phyloP scores from a whole-genome alignment of 1,139 yeast species.

The Saccharomyces hybrid region DNA sequence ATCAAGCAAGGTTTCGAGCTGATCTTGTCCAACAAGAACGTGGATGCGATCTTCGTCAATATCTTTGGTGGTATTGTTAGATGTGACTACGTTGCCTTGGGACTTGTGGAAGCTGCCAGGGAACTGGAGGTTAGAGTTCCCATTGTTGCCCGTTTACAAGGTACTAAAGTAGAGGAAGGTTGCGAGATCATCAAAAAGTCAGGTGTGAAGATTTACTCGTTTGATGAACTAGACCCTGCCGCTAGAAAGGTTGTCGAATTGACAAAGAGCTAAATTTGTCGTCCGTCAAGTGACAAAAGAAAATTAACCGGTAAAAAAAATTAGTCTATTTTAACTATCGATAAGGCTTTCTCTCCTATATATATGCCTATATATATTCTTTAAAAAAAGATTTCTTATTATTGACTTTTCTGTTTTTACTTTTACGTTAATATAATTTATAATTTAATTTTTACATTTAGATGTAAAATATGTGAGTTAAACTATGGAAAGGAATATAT shows the following conservation, averaged over 20 bases:
- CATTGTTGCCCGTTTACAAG: slow-evolving; percentile 96
- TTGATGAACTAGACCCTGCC: slow-evolving; percentile 92
- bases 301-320: neutral
- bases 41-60: slow-evolving; percentile 94
- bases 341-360: neutral
- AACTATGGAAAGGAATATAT: neutral
- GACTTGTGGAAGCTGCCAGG: slow-evolving; percentile 89
- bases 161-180: slow-evolving; percentile 90
- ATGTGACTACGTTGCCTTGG: slow-evolving; percentile 97
- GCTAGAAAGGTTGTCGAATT: slow-evolving; percentile 90
- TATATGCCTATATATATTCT: neutral
- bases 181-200: slow-evolving; percentile 79
- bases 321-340: neutral
- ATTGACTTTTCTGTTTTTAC: neutral
- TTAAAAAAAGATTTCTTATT: neutral
- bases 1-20: slow-evolving; percentile 95
- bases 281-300: neutral
- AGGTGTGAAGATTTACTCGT: slow-evolving; percentile 87
- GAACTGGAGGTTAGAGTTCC: slow-evolving; percentile 86
- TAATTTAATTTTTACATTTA: no score
- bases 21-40: slow-evolving; percentile 82
- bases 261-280: slow-evolving; percentile 31
- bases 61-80: slow-evolving; percentile 99
- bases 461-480: neutral
- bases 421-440: neutral